Evolutionary conservation across 2,329 filamentous ascomycete species (phyloP).

Genomic region (Leptographium lundbergii): DNA sequence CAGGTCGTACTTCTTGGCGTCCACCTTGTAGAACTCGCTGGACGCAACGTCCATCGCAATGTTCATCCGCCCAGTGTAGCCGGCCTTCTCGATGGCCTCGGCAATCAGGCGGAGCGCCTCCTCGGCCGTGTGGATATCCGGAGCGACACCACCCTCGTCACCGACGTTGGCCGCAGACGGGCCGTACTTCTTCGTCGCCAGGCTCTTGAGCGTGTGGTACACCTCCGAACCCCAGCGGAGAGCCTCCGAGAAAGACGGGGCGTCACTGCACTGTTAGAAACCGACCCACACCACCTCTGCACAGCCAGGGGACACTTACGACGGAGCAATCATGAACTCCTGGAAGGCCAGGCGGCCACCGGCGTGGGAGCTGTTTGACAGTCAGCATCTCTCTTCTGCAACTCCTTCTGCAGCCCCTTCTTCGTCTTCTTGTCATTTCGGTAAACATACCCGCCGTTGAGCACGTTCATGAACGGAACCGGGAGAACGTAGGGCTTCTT

Average conservation of each 20-base stretch:
- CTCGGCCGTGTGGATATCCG: conserved; percentile 93
- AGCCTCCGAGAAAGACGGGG: conserved; percentile 86
- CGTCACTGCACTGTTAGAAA: conserved; percentile 39
- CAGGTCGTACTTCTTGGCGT: conserved; percentile 98
- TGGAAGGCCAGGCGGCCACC: conserved; percentile 93
- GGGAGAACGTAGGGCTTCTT: conserved; percentile 9
- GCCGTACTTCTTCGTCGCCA: conserved; percentile 99
- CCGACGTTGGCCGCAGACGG: conserved; percentile 98
- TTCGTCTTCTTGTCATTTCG: neutral
- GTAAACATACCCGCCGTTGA: conserved; percentile 44
- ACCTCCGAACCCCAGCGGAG: conserved; percentile 95
- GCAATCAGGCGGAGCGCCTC: conserved; percentile 96
- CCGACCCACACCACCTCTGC: neutral
- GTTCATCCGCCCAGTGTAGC: conserved; percentile 91
- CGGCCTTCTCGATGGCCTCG: conserved; percentile 84
- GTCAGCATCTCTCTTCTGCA: neutral
- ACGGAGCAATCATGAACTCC: conserved; percentile 91
- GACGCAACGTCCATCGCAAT: conserved; percentile 99
- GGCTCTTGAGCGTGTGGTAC: conserved; percentile 92
- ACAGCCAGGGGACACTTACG: conserved; percentile 35
- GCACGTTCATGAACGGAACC: conserved; percentile 7
- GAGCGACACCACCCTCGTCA: conserved; percentile 98
- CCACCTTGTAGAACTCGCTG: conserved; percentile 97
- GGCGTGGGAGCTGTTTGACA: conserved; percentile 62
- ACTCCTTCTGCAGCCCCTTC: neutral